A percentile compares a stretch with the other conserved stretches of the same genome.
Conservation (phyloP, 2,329 filamentous ascomycete genomes). For the Lasiodiplodia sp. region DNA sequence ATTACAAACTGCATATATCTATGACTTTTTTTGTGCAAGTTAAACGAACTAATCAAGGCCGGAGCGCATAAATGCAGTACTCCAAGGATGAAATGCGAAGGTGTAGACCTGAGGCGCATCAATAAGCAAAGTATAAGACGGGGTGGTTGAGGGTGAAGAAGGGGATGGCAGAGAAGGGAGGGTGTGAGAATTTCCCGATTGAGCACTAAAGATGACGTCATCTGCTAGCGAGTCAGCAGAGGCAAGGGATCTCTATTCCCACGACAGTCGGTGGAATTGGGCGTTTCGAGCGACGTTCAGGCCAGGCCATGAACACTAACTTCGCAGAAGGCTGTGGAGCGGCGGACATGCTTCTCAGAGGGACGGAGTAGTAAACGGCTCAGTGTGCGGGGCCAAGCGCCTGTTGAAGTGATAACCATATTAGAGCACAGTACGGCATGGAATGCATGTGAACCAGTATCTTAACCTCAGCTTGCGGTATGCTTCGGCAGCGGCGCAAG, state of each 20-base stretch:
- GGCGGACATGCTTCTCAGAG: background rate
- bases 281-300: background rate
- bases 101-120: background rate
- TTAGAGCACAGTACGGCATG: slow-evolving; percentile 19
- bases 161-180: background rate
- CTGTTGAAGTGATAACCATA: slow-evolving; percentile 4
- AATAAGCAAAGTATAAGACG: background rate
- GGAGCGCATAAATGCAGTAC: background rate
- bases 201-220: background rate
- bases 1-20: slow-evolving; percentile 7
- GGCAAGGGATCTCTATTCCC: background rate
- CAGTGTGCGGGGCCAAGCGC: background rate
- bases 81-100: background rate
- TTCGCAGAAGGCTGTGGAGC: background rate
- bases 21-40: background rate
- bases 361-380: background rate
- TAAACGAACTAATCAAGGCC: background rate
- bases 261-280: background rate
- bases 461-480: slow-evolving; percentile 1
- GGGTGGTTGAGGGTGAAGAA: background rate
- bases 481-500: background rate
- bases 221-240: slow-evolving; percentile 13
- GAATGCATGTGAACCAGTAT: slow-evolving; percentile 9
- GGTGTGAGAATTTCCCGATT: background rate
- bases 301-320: background rate